Conservation (phyloP, 257 asterid species). For the Gentiana straminea region DNA sequence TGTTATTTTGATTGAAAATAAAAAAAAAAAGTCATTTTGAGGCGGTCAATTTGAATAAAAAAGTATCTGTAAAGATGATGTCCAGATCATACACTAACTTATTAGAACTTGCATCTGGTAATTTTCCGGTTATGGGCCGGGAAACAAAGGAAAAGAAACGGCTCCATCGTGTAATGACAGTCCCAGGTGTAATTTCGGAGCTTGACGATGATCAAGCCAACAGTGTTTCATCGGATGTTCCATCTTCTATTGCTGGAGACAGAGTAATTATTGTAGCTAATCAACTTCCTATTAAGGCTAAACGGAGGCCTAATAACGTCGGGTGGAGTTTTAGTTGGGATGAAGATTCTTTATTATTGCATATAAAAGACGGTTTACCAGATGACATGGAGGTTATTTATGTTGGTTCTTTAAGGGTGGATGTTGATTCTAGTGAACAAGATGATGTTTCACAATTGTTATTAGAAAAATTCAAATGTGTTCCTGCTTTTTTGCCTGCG, state of each 20-base stretch:
- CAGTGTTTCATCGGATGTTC: slow-evolving; percentile 39
- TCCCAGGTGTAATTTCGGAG: slow-evolving; percentile 45
- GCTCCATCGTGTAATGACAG: slow-evolving; percentile 47
- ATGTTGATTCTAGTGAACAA: slow-evolving; percentile 38
- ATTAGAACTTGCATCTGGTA: slow-evolving; percentile 42
- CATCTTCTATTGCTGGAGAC: slow-evolving; percentile 27
- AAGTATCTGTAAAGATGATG: slow-evolving; percentile 27
- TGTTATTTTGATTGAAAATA: background rate
- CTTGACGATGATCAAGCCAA: slow-evolving; percentile 41
- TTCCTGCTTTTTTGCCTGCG: slow-evolving; percentile 40
- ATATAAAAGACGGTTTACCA: slow-evolving; percentile 43
- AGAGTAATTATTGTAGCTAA: slow-evolving; percentile 43
- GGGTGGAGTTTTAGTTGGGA: slow-evolving; percentile 54
- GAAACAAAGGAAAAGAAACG: slow-evolving; percentile 27
- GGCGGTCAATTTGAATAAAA: slow-evolving; percentile 13
- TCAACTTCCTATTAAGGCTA: slow-evolving; percentile 40
- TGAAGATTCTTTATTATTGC: slow-evolving; percentile 36
- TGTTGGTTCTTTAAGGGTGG: slow-evolving; percentile 39
- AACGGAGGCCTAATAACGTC: slow-evolving; percentile 31
- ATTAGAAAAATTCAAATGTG: slow-evolving; percentile 40
- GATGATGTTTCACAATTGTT: slow-evolving; percentile 48
- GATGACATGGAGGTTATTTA: slow-evolving; percentile 44
- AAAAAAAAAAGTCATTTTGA: slow-evolving; percentile 1
- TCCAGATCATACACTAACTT: slow-evolving; percentile 45
- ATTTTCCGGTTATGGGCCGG: slow-evolving; percentile 37